Conservation (phyloP, 1,139 yeast species). For the Candida labiduridarum region DNA sequence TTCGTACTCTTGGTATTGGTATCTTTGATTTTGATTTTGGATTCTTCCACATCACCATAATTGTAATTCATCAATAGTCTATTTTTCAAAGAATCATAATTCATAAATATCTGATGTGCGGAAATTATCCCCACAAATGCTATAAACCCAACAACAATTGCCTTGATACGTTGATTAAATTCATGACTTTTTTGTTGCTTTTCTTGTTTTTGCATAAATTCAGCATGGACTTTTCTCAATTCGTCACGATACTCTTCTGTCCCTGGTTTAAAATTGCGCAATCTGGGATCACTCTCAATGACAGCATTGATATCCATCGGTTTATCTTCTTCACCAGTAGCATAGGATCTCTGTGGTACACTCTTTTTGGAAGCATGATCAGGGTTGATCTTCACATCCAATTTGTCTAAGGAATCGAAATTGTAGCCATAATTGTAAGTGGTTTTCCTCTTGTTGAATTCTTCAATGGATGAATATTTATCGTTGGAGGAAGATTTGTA, state of each 20-base stretch:
- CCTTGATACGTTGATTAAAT: conserved; percentile 38
- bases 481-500: conserved; percentile 3
- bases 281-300: conserved; percentile 38
- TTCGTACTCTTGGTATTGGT: conserved; percentile 30
- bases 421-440: conserved; percentile 37
- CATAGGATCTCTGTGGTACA: conserved; percentile 12
- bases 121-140: conserved; percentile 36
- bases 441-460: conserved; percentile 41
- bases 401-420: conserved; percentile 30
- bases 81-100: conserved; percentile 36
- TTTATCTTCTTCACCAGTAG: conserved; percentile 19
- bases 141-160: conserved; percentile 32
- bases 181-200: conserved; percentile 28
- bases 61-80: conserved; percentile 27
- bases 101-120: conserved; percentile 43
- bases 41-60: conserved; percentile 33
- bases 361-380: conserved; percentile 5
- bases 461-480: conserved; percentile 31
- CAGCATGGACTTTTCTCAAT: conserved; percentile 32
- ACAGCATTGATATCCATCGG: conserved; percentile 24
- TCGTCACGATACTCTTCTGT: conserved; percentile 44
- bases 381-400: conserved; percentile 18
- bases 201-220: conserved; percentile 25
- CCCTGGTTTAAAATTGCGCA: conserved; percentile 30
- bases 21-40: conserved; percentile 28